Evolutionary conservation across 1,284 basidiomycete genomes (phyloP).

Genomic region (Schizophyllum amplum): DNA sequence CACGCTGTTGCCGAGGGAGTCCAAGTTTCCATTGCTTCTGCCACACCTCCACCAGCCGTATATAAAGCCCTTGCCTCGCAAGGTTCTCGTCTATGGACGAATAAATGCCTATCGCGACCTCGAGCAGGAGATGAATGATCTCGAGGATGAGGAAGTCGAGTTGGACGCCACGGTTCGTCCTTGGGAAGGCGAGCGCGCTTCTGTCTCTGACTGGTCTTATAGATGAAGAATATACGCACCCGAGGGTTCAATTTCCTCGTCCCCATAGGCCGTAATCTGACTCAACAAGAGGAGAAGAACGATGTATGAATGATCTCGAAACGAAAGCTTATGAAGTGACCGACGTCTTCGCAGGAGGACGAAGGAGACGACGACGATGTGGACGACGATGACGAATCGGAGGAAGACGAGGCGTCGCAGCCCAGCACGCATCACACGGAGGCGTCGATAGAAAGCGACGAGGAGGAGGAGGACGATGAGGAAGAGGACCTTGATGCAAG

Average conservation of each 20-base stretch:
- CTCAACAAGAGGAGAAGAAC: conserved; percentile 75
- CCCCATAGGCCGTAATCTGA: conserved; percentile 63
- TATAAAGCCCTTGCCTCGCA: conserved; percentile 40
- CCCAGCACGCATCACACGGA: not conserved
- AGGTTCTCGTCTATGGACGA: conserved; percentile 39
- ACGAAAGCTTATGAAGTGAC: conserved; percentile 1
- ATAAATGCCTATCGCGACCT: conserved; percentile 60
- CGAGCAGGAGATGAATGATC: conserved; percentile 73
- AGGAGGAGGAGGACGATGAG: conserved; percentile 29
- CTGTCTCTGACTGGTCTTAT: conserved; percentile 6
- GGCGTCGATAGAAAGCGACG: conserved; percentile 14
- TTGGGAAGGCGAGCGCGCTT: not conserved
- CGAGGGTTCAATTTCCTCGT: conserved; percentile 62
- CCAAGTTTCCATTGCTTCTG: conserved; percentile 54
- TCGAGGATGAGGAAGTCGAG: conserved; percentile 80
- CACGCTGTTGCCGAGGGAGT: conserved; percentile 56
- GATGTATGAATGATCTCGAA: conserved; percentile 42
- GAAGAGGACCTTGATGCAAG: conserved; percentile 60
- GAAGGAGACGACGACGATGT: conserved; percentile 32
- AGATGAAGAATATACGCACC: conserved; percentile 54
- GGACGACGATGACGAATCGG: conserved; percentile 22
- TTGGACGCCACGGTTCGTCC: conserved; percentile 58
- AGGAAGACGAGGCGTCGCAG: conserved; percentile 8
- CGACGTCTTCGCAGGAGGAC: conserved; percentile 23
- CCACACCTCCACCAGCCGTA: conserved; percentile 37